These are phyloP conservation scores for Emericellopsis atlantica DNA, from an alignment of 2,329 filamentous ascomycete genomes.

Conservation along the genomic window DNA sequence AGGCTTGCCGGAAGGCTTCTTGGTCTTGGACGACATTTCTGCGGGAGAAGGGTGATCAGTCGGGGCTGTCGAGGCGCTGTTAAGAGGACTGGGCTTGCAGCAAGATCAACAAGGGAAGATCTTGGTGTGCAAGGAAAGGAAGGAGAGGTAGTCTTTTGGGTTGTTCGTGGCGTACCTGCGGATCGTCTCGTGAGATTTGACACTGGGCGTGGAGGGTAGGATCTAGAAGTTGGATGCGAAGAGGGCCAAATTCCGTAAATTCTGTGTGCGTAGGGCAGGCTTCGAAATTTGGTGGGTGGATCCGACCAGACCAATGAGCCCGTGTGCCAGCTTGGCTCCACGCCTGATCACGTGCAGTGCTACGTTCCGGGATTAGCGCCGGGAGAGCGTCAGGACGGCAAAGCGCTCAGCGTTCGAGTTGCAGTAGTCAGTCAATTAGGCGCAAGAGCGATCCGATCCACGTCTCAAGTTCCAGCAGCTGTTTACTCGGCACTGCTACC, in stretches of 20 bases:
- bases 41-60: slow-evolving; percentile 1
- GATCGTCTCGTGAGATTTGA: slow-evolving; percentile 23
- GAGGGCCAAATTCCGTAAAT: slow-evolving; percentile 5
- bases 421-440: too few relatives aligned
- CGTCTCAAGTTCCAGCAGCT: too few relatives aligned
- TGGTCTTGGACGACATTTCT: slow-evolving; percentile 29
- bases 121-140: slow-evolving; percentile 7
- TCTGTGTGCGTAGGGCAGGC: slow-evolving; percentile 6
- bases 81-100: not conserved
- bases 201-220: slow-evolving; percentile 17
- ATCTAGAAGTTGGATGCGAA: slow-evolving; percentile 12
- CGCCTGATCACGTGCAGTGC: not conserved
- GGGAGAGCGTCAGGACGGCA: too few relatives aligned
- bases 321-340: not conserved
- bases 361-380: not conserved
- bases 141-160: not conserved
- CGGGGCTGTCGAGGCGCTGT: not conserved
- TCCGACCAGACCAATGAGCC: slow-evolving; percentile 1
- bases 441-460: too few relatives aligned
- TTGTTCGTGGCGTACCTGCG: slow-evolving; percentile 22
- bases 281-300: slow-evolving; percentile 2
- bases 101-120: not conserved
- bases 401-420: too few relatives aligned
- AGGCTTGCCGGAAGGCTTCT: slow-evolving; percentile 25
- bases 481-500: not conserved